Base-by-base conservation (phyloP, 345 rosid species). In the Aurinia saxatilis region DNA sequence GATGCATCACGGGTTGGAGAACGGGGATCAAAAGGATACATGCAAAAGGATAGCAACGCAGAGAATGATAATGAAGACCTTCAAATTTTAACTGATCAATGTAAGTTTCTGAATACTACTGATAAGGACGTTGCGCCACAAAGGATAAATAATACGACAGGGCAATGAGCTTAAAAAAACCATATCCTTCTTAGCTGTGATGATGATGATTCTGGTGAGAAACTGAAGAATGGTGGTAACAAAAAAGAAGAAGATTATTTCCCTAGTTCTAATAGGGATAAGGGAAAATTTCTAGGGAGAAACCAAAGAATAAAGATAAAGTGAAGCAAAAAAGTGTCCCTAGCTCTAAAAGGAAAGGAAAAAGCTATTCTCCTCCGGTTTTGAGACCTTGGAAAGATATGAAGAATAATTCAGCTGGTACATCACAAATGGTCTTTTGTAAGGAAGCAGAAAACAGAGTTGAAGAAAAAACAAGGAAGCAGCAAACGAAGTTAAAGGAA, bases 1-100 rank as follows among this genome's bases (percentile, higher is more conserved):
- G 51, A 49, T 68, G 31, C 29, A 41, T 60, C 8, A 36, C 42
- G 61, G 73, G 68, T 19, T 27, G 41, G 40, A 67, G 46, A 19
- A 34, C 5, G 14, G 5, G 11, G 11, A 41, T 68, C 40, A 51
- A 2, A 51, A 33, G 60, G 29, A 31, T 19, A 7, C 59, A 57
- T 18, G n/a, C 57, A 40, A 57, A 39, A 18, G 40, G 19, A 12
- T n/a, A 49, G 37, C 14, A 48, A 54, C 11, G 2, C 34, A 2
- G 49, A 5, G 25, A 34, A 44, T 14, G 54, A 56, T 36, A 9
- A 21, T 36, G 19, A 44, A 53, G 8, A 27, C 52, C 14, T 31
- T 13, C 25, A 42, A 19, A 8, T 1, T 13, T 13, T 23, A 30
- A 1, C 21, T 39, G 49, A 30, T 52, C 38, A 19, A 58, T 19